Evolutionary conservation across 2,329 filamentous ascomycete species (phyloP), one percentile per base, ranked within the genome.

Genomic region (Graphilbum sp.): DNA sequence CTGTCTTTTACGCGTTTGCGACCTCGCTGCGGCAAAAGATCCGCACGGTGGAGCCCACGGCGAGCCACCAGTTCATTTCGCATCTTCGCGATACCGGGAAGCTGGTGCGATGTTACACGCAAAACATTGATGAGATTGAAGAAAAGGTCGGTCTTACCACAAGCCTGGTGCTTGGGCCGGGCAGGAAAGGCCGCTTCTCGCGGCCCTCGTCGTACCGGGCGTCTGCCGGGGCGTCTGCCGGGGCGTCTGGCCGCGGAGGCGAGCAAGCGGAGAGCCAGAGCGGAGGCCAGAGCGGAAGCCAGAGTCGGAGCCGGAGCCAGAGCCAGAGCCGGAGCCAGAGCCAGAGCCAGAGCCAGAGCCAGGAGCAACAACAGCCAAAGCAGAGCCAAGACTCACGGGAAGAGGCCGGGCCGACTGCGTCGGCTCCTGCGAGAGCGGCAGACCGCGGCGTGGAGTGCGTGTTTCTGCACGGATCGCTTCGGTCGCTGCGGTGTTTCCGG

Each of bases 51-150:
- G 57, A 67, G 37, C 76, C 76, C 0, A 81, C 76, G 2, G 61
- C 62, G 16, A 78, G 74, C 2, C 78, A 84, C 54, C 69, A 68
- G 39, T 82, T 84, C 50, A 76, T 84, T 46, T 67, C 70, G 32
- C 69, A 74, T 25, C 61, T 84, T 5, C 66, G 75, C 33, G 75
- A 82, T 49, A 66, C 70, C 4, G 74, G 76, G 4, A 77, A 79
- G 45, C 61, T 84, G 5, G 74, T 81, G 24, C 63, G 78, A 30
- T 80, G 77, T 48, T 84, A 84, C 48, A 83, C 78, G 0, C 78
- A 84, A 47, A 84, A 83, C 45, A 83, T 84, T 45, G 78, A 84
- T 46, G 72, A 75, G 43, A 70, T 84, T 7, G 79, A 84, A 50
- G 72, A 76, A 49, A 74, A 78, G 40, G 75, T 80, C 32, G 78